Evolutionary conservation across 257 asterid species (phyloP), one percentile per base, ranked within the genome.

Genomic region (Scutellaria minor): DNA sequence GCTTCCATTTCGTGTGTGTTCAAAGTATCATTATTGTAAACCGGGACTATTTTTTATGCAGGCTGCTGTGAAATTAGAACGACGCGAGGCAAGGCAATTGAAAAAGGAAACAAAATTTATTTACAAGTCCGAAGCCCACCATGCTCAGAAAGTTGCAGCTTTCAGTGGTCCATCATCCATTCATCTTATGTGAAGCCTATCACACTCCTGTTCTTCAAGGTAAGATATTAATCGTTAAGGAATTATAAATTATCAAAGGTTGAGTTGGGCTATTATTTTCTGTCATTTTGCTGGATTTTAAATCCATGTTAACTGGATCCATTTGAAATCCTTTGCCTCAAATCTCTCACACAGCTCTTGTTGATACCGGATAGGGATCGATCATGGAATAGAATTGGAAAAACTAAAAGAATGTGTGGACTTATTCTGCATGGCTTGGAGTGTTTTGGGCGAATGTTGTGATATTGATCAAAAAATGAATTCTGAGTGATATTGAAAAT

Each of bases 101-200:
- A 93, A 93, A 76, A 93, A 90, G 62, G 96, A 87, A 74, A 81
- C 68, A 65, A 93, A 86, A 81, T 95, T 22, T 64, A 81, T 87
- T 10, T 93, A 89, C 80, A 90, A 87, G 75, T 77, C 73, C 24
- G 98, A 93, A 76, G 83, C 87, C 64, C 90, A 86, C 47, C 93
- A 50, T 41, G 98, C 98, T 53, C 97, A 90, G 83, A 93, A 82
- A 72, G 93, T 90, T 37, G 97, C 97, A 75, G 97, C 98, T 68
- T 76, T 82, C 73, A 79, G 93, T 24, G 92, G 95, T 24, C 99
- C 99, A 80, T 88, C 97, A 35, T 73, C 97, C 18, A 85, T 90
- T 71, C 99, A 86, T 87, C 87, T 94, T 70, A 85, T 88, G 99
- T 94, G 78, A 88, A 88, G 82, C 51, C 52, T 72, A 44, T 58